Base-by-base conservation (phyloP, 2,329 filamentous ascomycete genomes). In the Ceratocystis alfenasii region DNA sequence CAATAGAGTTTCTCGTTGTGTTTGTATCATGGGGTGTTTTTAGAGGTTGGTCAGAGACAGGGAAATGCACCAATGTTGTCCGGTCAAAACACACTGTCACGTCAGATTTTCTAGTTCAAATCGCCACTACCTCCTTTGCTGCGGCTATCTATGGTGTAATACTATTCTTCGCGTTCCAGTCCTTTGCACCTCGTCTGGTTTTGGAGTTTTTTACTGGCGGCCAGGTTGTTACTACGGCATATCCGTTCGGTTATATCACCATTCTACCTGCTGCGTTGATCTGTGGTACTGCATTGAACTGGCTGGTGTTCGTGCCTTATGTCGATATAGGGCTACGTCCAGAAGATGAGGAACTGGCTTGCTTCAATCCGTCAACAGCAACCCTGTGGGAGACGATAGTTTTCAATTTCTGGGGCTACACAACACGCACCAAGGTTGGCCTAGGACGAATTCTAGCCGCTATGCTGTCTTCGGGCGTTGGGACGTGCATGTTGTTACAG, bases 301-400 rank as follows among this genome's bases (percentile, higher is more conserved):
- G 83, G 59, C 93, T 95, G 73, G 83, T 96, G 70, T 95, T 96
- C 74, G 83, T 84, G 48, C 85, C 87, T 1, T 81, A 84, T 25
- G 81, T 83, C 20, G 80, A 78, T 15, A 79, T 81, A 0, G 81
- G 79, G 30, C 77, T 76, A 30, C 79, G 77, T 17, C 72, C 73
- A 55, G 76, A 78, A 69, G 79, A 85, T 68, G 79, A 79, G 64
- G 76, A 79, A 69, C 74, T 78, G 25, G 73, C 74, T 41, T 73
- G 77, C 30, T 90, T 90, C 71, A 79, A 90, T 70, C 83, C 87
- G 0, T 81, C 78, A 30, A 81, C 78, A 17, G 87, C 88, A 1
- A 83, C 81, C 0, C 78, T 95, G 20, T 75, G 78, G 30, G 83
- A 94, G 74, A 93, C 89, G 1, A 72, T 95, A 41, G 78, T 80